Percentiles rank a stretch among this genome's conserved stretches.
These are phyloP conservation scores for Corrigiola litoralis DNA, from an alignment of 179 eudicot species.

Conservation along the genomic window DNA sequence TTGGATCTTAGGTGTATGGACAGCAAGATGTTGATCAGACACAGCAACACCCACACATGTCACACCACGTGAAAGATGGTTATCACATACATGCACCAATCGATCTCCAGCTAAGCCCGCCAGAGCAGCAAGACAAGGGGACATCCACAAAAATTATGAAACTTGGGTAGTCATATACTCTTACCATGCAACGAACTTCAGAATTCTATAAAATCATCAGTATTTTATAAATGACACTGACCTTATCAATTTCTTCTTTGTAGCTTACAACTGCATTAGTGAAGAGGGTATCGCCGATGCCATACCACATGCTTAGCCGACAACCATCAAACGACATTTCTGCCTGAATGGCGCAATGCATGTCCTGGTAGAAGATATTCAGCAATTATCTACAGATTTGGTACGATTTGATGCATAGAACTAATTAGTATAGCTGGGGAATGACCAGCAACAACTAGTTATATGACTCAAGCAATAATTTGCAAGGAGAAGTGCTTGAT, in stretches of 20 bases:
- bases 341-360: neutral
- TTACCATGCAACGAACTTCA: neutral
- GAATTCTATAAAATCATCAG: neutral
- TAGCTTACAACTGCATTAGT: conserved; percentile 46
- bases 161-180: conserved; percentile 40
- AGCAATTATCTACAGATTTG: conserved; percentile 11
- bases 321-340: neutral
- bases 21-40: conserved; percentile 22
- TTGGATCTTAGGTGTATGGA: conserved; percentile 40
- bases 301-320: conserved; percentile 11
- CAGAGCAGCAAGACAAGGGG: conserved; percentile 38
- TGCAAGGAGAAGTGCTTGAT: conserved; percentile 15
- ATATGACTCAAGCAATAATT: conserved; percentile 7
- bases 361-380: conserved; percentile 2
- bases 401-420: conserved; percentile 17
- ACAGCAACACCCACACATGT: conserved; percentile 23
- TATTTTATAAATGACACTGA: neutral
- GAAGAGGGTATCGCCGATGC: neutral
- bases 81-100: conserved; percentile 33
- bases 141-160: conserved; percentile 32
- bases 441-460: conserved; percentile 2
- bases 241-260: neutral
- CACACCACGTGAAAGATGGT: conserved; percentile 20
- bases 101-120: conserved; percentile 56
- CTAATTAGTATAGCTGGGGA: conserved; percentile 13